A percentile compares a stretch with the other conserved stretches of the same genome.
Evolutionary conservation across 176 grass and related monocot species (phyloP).

Genomic region (Raddia guianensis): DNA sequence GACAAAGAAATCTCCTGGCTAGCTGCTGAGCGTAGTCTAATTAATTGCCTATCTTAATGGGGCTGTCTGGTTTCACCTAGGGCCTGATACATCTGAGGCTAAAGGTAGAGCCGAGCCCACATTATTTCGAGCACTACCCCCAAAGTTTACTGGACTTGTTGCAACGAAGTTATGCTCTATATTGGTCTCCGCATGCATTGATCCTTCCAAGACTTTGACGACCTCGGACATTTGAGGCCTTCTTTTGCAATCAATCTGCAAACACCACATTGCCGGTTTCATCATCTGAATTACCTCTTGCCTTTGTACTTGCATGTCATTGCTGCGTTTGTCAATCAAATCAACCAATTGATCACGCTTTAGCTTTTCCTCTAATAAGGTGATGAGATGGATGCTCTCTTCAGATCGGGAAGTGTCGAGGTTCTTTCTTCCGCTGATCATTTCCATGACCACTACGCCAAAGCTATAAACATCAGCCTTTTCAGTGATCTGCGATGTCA

Average conservation of each 20-base stretch:
- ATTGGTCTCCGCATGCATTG: constrained; percentile 8
- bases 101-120: neutral
- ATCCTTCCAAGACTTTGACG: constrained; percentile 49
- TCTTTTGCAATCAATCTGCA: constrained; percentile 38
- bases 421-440: constrained; percentile 41
- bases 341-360: constrained; percentile 27
- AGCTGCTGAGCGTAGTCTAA: neutral
- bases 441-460: constrained; percentile 46
- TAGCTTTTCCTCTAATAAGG: constrained; percentile 40
- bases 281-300: constrained; percentile 29
- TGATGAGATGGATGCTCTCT: constrained; percentile 40
- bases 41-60: neutral
- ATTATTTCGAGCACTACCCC: neutral
- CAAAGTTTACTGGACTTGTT: neutral
- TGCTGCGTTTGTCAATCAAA: constrained; percentile 14
- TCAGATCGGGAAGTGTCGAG: constrained; percentile 35
- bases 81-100: constrained; percentile 34
- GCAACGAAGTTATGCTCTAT: constrained; percentile 36
- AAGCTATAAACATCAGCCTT: constrained; percentile 50
- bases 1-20: neutral
- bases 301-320: constrained; percentile 21
- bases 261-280: constrained; percentile 49
- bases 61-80: constrained; percentile 3
- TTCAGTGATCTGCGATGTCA: neutral
- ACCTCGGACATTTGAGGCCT: constrained; percentile 54